Percentiles rank a stretch among this genome's conserved stretches.
These are phyloP conservation scores for Fragaria iinumae DNA, from an alignment of 306 rosid genomes.

Conservation along the genomic window DNA sequence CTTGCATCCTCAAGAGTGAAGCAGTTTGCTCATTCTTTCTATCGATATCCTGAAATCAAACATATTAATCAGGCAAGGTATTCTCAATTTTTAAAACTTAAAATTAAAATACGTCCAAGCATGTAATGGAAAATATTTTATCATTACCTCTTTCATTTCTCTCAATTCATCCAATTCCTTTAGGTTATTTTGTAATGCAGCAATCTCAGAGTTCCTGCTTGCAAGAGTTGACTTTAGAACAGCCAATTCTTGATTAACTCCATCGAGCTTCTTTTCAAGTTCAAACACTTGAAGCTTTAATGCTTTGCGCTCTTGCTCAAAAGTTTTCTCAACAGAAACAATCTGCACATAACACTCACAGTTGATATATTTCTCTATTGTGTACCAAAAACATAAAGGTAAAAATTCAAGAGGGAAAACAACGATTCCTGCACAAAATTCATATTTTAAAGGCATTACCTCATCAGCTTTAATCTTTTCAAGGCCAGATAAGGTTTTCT, in stretches of 20 bases:
- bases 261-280: constrained; percentile 67
- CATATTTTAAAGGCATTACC: constrained; percentile 41
- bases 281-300: constrained; percentile 47
- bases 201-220: constrained; percentile 62
- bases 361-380: not conserved
- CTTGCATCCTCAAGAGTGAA: constrained; percentile 87
- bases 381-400: not conserved
- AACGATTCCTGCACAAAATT: not conserved
- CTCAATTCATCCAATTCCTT: constrained; percentile 88
- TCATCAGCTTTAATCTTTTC: constrained; percentile 65
- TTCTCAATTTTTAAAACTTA: not conserved
- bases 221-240: constrained; percentile 56
- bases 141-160: constrained; percentile 91
- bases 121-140: not conserved
- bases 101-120: constrained; percentile 2
- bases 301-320: constrained; percentile 60
- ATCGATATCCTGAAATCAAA: constrained; percentile 75
- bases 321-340: constrained; percentile 42
- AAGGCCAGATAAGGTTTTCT: constrained; percentile 50
- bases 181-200: constrained; percentile 51
- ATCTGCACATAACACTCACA: constrained; percentile 55
- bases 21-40: constrained; percentile 97
- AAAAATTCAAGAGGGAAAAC: not conserved
- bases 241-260: constrained; percentile 50
- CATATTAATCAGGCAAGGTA: constrained; percentile 4